Evolutionary conservation across 202 grass and related monocot genomes (phyloP).

Genomic region (Eragrostis tef): DNA sequence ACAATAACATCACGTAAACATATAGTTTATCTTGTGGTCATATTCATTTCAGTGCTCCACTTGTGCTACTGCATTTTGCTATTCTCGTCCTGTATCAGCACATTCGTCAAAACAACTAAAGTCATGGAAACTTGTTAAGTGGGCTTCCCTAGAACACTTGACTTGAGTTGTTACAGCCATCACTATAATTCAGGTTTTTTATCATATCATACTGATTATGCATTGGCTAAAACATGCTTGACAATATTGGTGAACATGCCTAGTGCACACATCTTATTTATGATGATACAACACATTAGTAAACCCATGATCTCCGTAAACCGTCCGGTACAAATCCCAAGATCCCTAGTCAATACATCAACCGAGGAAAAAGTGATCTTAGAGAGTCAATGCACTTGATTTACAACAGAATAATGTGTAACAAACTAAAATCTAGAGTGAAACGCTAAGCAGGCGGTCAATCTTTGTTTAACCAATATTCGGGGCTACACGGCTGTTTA

Average conservation of each 20-base stretch:
- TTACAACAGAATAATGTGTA: conserved; percentile 14
- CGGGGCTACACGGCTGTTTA: no score
- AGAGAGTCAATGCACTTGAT: conserved; percentile 16
- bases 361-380: conserved; percentile 18
- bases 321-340: conserved; percentile 11
- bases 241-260: not conserved
- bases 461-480: no score
- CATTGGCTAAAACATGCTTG: conserved; percentile 29
- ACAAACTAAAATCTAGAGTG: not conserved
- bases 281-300: conserved; percentile 1
- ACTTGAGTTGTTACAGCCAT: not conserved
- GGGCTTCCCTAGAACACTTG: not conserved
- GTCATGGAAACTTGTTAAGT: conserved; percentile 6
- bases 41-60: conserved; percentile 6
- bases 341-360: conserved; percentile 7
- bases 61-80: conserved; percentile 6
- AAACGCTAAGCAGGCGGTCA: no score
- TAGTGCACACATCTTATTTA: conserved; percentile 10
- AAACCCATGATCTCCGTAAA: conserved; percentile 25
- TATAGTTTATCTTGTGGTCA: not conserved
- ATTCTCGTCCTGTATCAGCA: conserved; percentile 13
- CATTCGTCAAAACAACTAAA: conserved; percentile 17
- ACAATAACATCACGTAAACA: not conserved
- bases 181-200: not conserved
- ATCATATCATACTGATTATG: conserved; percentile 10